Evolutionary conservation across 345 rosid genomes (phyloP), one percentile per base, ranked within the genome.

Genomic region (Odontarrhena argentea): DNA sequence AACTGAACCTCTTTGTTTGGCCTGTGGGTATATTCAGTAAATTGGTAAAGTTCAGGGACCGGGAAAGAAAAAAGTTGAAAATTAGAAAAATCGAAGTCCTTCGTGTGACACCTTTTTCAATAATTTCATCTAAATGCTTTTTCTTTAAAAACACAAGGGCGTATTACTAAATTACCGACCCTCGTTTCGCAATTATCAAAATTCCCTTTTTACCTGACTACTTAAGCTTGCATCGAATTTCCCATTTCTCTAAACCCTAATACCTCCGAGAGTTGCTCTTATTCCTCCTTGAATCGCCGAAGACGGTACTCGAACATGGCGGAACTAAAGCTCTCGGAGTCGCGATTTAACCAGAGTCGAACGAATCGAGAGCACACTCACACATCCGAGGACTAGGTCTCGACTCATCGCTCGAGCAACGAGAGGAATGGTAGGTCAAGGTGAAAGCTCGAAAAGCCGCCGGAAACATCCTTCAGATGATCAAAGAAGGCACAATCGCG

Each of bases 301-400:
- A 55, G 30, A 14, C 45, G 22, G 11, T 49, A 2, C 49, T 25
- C 60, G 4, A 63, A 41, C 24, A 93, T 93, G 98, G 89, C 85
- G 47, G 94, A 90, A 77, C 74, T 91, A 11, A 91, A 83, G 75
- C 82, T 94, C 5, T 85, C 97, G 0, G 96, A 74, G 76, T 56
- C 84, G 87, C 14, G 98, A 93, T 74, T 79, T 93, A 7, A 93
- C 98, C 44, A 86, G 97, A 76, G 88, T 93, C 3, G 98, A 93
- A 77, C 83, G 96, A 47, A 91, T 88, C 12, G 98, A 18, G 98
- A 9, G 96, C 97, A 12, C 98, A 93, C 79, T 93, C 98, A 12
- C 98, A 91, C 79, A 91, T 93, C 74, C 85, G 95, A 6, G 97
- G 97, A 5, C 82, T 93, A 0, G 98, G 98, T 56, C 92, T 93